Base-by-base conservation (phyloP, 2,329 filamentous ascomycete species). In the Cadophora sp. region DNA sequence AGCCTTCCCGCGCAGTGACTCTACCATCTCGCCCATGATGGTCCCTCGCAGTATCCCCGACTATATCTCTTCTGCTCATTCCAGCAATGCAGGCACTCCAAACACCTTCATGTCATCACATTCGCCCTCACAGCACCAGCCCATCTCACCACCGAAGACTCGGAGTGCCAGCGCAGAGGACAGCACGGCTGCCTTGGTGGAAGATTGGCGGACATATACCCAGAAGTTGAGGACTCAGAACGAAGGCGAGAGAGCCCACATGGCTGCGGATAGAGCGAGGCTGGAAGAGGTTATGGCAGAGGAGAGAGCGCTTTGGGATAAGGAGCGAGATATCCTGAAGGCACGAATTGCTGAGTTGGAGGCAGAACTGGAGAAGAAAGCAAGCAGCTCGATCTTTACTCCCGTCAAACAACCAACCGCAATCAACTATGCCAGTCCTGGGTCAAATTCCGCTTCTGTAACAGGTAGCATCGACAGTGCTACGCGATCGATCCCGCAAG, bases 251-350 rank as follows among this genome's bases (percentile, higher is more conserved):
- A 72, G 73, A 65, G 73, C 73, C 61, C 77, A 79, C 60, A 75
- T 77, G 70, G 46, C 64, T 34, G 77, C 76, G 7, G 77, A 78
- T 55, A 55, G 76, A 63, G 69, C 68, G 14, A 69, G 76, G 31
- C 66, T 69, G 31, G 73, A 77, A 43, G 77, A 79, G 58, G 70
- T 78, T 2, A 76, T 77, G 72, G 75, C 68, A 1, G 77, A 78
- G 64, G 77, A 79, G 72, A 62, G 77, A 61, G 64, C 68, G 8
- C 64, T 79, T n/a, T 79, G 76, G 76, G 77, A 78, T 27, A 70
- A 73, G 58, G 77, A 79, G 50, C 69, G 76, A 29, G 60, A 67
- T 16, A 63, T 71, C 4, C 66, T 77, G 14, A 71, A 73, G 58
- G 67, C 70, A n/a, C 68, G 70, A 48, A 76, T 78, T 66, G 66